Evolutionary conservation across 2,329 filamentous ascomycete genomes (phyloP), one percentile per base, ranked within the genome.

Genomic region (Clarireedia monteithiana): DNA sequence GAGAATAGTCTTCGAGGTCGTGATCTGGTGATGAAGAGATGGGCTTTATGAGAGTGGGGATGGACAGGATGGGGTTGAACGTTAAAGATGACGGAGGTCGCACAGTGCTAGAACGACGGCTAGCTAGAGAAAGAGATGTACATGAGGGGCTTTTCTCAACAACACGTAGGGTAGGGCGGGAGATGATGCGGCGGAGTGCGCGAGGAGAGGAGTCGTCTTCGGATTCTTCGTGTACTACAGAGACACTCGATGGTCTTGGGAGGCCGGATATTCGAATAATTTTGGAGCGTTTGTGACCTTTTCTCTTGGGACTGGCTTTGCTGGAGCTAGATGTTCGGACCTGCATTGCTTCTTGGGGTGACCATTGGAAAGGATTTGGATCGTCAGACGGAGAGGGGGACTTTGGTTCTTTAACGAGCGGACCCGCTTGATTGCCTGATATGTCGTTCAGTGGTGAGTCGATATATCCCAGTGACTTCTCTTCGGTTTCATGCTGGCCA

Each of bases 291-390:
- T 64, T 66, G 26, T 68, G 66, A 0, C 62, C 66, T 44, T 63
- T 65, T 10, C 56, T 56, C 4, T 53, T 54, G 2, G 58, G 42
- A 12, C 46, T 48, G 2, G 40, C 36, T 6, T 48, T 51, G 15
- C 56, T 61, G 6, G 60, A 55, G 39, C 55, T 63, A 15, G 49
- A 51, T 38, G 52, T 23, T 38, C 58, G 50, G 5, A 50, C 51
- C 48, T 62, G 53, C 56, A 60, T 62, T 26, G 58, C 48, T 39
- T 63, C 61, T 55, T 64, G 59, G 3, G 64, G 62, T 27, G 60
- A 59, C 65, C 64, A 66, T 53, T 62, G 64, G 24, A 66, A 68
- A 4, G 63, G 60, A 50, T 66, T 67, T 4, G 39, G 50, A 34
- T 58, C 44, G 17, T 17, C 15, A 4, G 50, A 15, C 23, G 23